A percentile compares a stretch with the other conserved stretches of the same genome.
Conservation (phyloP, 192 early-diverging fungal species). For the Podochytrium sp. region DNA sequence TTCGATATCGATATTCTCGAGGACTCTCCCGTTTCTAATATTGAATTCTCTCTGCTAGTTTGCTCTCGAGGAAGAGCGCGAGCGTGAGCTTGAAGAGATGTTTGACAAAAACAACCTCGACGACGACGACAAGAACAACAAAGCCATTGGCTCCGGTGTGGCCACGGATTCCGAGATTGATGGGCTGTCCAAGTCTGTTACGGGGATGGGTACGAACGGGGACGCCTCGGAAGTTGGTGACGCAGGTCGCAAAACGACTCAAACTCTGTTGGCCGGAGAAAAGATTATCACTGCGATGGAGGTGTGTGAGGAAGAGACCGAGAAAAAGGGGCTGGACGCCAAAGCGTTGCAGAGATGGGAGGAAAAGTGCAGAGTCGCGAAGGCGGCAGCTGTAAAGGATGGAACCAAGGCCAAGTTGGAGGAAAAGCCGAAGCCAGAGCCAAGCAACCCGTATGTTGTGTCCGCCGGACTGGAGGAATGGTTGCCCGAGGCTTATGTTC, state of each 20-base stretch:
- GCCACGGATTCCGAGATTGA: constrained; percentile 36
- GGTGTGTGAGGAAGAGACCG: constrained; percentile 81
- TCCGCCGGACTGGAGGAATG: constrained; percentile 66
- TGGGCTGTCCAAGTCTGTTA: constrained; percentile 10
- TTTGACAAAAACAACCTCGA: constrained; percentile 73
- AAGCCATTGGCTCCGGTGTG: constrained; percentile 51
- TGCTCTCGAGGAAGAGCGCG: constrained; percentile 94
- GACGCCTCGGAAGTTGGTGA: constrained; percentile 60
- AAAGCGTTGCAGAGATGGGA: constrained; percentile 26
- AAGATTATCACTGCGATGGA: constrained; percentile 91
- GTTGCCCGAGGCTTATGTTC: constrained; percentile 78
- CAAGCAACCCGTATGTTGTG: constrained; percentile 65
- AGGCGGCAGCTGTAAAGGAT: background rate
- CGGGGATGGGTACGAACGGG: constrained; percentile 35
- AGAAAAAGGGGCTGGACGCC: constrained; percentile 34
- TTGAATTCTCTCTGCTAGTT: constrained; percentile 51
- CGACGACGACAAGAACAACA: constrained; percentile 39
- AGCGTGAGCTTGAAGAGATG: constrained; percentile 89
- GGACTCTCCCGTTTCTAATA: constrained; percentile 24
- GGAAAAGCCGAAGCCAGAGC: constrained; percentile 28
- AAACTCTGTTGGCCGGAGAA: constrained; percentile 96
- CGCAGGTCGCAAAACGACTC: constrained; percentile 88
- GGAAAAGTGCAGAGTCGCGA: constrained; percentile 7
- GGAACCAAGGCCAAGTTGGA: background rate
- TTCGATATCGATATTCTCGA: constrained; percentile 5